A percentile compares a stretch with the other conserved stretches of the same genome.
Conservation (phyloP, 345 rosid species). For the Heritiera littoralis region DNA sequence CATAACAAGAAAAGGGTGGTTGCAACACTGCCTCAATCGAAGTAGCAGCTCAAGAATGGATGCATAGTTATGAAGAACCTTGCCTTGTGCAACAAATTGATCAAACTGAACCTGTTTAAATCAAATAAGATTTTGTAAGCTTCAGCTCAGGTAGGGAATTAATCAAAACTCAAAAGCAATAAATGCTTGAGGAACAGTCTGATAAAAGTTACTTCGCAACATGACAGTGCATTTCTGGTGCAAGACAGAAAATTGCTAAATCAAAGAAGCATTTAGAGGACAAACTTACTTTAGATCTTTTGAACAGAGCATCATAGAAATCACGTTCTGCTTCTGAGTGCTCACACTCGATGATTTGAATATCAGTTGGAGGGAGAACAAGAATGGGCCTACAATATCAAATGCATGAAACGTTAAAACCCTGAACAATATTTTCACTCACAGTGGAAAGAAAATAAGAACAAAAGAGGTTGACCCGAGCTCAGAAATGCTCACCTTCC, state of each 20-base stretch:
- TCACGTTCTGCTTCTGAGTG: constrained; percentile 65
- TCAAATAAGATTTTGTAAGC: constrained; percentile 13
- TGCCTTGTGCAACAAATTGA: constrained; percentile 71
- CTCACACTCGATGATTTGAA: constrained; percentile 55
- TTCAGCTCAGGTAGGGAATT: background rate
- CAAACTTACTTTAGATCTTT: constrained; percentile 56
- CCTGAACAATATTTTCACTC: background rate
- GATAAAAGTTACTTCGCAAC: background rate
- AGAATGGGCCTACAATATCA: constrained; percentile 56
- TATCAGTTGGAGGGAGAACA: constrained; percentile 66
- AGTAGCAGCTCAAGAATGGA: constrained; percentile 68
- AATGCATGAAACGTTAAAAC: constrained; percentile 15
- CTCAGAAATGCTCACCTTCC: constrained; percentile 46
- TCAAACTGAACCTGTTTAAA: constrained; percentile 63
- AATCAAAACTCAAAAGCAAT: background rate
- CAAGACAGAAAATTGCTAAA: background rate
- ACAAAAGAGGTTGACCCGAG: background rate
- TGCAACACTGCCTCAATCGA: constrained; percentile 74
- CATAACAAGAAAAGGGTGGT: constrained; percentile 74
- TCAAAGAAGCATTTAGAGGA: background rate
- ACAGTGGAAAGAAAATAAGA: background rate
- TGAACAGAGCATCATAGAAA: constrained; percentile 63
- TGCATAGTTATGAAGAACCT: constrained; percentile 70
- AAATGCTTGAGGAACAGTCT: background rate
- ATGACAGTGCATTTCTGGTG: background rate